Base-by-base conservation (phyloP, 208 protist species). In the Spongospora subterranea region DNA sequence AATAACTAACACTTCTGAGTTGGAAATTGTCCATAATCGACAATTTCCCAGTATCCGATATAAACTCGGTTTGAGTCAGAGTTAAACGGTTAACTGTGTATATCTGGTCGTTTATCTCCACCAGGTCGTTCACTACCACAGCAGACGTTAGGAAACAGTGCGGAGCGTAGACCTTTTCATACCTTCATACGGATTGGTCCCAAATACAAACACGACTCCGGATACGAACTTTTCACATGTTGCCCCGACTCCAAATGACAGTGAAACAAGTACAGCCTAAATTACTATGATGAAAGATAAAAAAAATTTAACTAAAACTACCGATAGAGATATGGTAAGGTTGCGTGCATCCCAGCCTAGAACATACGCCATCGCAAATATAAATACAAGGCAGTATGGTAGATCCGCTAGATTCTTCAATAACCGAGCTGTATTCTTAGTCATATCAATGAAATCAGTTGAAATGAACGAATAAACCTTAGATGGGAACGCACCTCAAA, bases 71-170 rank as follows among this genome's bases (percentile, higher is more conserved):
- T 35, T 82, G 71, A 6, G n/a, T 45, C 35, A 82, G 35, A 43
- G 6, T 45, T 35, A 82, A 82, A 35, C 17, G 6, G 13, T 43
- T 6, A n/a, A 82, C 71, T 13, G 17, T 6, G 35, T 82, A 82
- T n/a, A 43, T 35, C 35, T 40, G 17, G 6, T 35, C 71, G 71
- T 43, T 43, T 6, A 82, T 82, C 35, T 45, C 40, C 35, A 82
- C 71, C n/a, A 82, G n/a, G n/a, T 82, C 71, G n/a, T 82, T 82
- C 17, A 82, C 71, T 82, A 45, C 17, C 6, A n/a, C 6, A 82
- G 11, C 17, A 6, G 6, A 39, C 35, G n/a, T 20, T 82, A 43
- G 11, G 71, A n/a, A 43, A 40, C 35, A 6, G 6, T 40, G 71
- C 35, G 71, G 35, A 35, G 35, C n/a, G n/a, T n/a, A n/a, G 71